A percentile compares a stretch with the other conserved stretches of the same genome.
These are phyloP conservation scores for Tuber brumale DNA, from an alignment of 495 filamentous ascomycete species.

Conservation along the genomic window DNA sequence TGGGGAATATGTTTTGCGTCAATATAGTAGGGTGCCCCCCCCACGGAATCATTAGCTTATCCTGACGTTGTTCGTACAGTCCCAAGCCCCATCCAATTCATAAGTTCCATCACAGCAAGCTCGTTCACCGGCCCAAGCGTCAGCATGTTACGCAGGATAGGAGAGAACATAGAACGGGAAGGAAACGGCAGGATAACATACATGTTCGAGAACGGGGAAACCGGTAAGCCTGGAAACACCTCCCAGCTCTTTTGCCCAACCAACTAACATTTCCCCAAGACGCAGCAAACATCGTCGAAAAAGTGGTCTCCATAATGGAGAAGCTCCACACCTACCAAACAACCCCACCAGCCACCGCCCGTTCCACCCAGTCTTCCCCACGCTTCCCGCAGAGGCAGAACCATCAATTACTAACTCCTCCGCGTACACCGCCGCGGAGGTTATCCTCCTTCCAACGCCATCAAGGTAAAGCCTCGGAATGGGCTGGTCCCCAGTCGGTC, in stretches of 20 bases:
- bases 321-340: slow-evolving; percentile 26
- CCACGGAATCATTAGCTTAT: too few species aligned
- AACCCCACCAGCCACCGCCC: not conserved
- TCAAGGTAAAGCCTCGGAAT: not conserved
- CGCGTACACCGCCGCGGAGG: not conserved
- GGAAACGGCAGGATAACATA: slow-evolving; percentile 23
- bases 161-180: slow-evolving; percentile 16
- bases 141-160: slow-evolving; percentile 19
- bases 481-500: not conserved
- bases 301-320: slow-evolving; percentile 24
- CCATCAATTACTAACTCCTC: not conserved
- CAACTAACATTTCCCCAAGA: slow-evolving; percentile 2
- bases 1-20: slow-evolving; percentile 36
- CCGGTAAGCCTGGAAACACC: not conserved
- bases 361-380: not conserved
- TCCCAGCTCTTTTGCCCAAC: not conserved
- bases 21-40: slow-evolving; percentile 17
- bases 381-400: not conserved
- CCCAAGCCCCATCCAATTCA: slow-evolving; percentile 29
- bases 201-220: slow-evolving; percentile 33
- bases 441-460: not conserved
- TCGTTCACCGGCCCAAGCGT: slow-evolving; percentile 25
- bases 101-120: slow-evolving; percentile 27
- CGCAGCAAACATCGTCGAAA: slow-evolving; percentile 24
- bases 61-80: slow-evolving; percentile 1